phyloP scores from a whole-genome alignment of 2,329 filamentous ascomycete species.

The Hymenoscyphus albidus region DNA sequence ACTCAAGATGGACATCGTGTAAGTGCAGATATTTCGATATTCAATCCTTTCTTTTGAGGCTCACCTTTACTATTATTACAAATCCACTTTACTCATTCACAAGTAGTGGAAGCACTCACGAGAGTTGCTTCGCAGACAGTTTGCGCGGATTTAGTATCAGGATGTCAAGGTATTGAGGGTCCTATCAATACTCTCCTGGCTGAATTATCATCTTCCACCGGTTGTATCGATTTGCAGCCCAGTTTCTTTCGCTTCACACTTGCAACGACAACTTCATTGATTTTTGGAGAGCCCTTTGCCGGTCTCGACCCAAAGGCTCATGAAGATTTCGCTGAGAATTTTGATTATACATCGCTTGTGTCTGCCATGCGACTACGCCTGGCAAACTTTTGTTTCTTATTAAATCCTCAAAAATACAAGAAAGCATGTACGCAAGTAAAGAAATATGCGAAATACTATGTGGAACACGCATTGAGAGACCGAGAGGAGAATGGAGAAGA shows the following conservation, averaged over 20 bases:
- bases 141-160: slow-evolving; percentile 1
- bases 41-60: not conserved
- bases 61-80: not conserved
- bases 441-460: not conserved
- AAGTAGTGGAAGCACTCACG: slow-evolving; percentile 4
- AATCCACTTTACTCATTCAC: not conserved
- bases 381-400: not conserved
- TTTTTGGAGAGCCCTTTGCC: slow-evolving; percentile 53
- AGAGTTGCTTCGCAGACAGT: slow-evolving; percentile 6
- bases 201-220: not conserved
- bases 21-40: not conserved
- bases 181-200: slow-evolving; percentile 26
- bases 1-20: slow-evolving; percentile 1
- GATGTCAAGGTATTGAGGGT: slow-evolving; percentile 21
- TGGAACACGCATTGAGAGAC: not conserved
- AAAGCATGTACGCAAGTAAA: not conserved
- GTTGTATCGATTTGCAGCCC: slow-evolving; percentile 47
- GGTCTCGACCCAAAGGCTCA: slow-evolving; percentile 24
- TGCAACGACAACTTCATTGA: slow-evolving; percentile 52
- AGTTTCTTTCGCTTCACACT: slow-evolving; percentile 56
- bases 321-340: not conserved
- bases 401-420: not conserved
- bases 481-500: not conserved
- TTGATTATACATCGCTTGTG: not conserved
- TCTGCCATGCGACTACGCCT: not conserved